Percentiles rank a stretch among this genome's conserved stretches.
Evolutionary conservation across 441 rosid genomes (phyloP).

Genomic region (Brassica hybrid): DNA sequence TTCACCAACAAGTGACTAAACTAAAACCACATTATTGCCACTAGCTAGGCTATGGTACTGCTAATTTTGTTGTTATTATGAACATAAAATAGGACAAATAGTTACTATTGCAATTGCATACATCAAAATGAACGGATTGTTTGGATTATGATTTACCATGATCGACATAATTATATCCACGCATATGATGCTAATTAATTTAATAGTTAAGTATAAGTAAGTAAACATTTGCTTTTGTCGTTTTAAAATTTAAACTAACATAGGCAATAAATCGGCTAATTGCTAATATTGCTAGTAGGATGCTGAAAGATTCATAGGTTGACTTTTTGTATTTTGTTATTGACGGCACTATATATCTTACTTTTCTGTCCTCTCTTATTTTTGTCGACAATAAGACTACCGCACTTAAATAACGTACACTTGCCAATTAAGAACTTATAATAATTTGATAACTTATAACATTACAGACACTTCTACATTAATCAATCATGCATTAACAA

Average conservation of each 20-base stretch:
- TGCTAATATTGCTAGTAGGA: neutral
- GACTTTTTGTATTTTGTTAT: constrained; percentile 30
- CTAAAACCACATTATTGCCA: too few relatives aligned
- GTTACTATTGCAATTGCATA: too few relatives aligned
- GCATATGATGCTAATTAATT: neutral
- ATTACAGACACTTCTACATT: constrained; percentile 16
- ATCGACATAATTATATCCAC: too few relatives aligned
- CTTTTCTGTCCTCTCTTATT: neutral
- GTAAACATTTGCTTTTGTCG: neutral
- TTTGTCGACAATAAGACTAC: neutral
- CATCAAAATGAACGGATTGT: too few relatives aligned
- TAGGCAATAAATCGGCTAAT: neutral
- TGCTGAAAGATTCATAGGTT: constrained; percentile 24
- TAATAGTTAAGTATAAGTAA: neutral
- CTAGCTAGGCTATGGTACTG: too few relatives aligned
- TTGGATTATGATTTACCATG: too few relatives aligned
- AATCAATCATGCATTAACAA: constrained; percentile 30
- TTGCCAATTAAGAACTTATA: constrained; percentile 21
- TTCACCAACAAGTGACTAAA: too few relatives aligned
- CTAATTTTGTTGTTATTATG: too few relatives aligned
- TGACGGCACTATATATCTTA: neutral
- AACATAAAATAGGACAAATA: too few relatives aligned
- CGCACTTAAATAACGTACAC: constrained; percentile 18
- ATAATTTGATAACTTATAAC: constrained; percentile 17
- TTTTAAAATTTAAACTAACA: neutral